phyloP scores from a whole-genome alignment of 169 alveolate genomes.

The Amoebophrya sp. region DNA sequence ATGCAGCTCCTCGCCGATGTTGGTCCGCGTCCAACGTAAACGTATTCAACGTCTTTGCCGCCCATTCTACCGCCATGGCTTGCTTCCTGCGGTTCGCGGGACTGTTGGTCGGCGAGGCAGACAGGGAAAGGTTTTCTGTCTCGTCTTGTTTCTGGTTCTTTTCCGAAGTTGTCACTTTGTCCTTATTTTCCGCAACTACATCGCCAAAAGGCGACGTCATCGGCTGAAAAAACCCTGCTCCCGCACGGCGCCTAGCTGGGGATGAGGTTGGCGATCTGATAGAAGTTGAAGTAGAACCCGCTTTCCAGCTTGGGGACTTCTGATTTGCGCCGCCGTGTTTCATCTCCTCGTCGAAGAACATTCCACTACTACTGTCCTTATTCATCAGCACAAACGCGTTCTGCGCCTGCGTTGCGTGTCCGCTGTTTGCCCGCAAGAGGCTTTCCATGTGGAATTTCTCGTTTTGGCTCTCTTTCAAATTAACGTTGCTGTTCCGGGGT shows the following conservation, averaged over 20 bases:
- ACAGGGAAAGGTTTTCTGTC: background rate
- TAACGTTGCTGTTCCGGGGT: background rate
- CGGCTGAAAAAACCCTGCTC: background rate
- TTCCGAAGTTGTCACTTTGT: too few species aligned
- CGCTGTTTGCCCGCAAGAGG: background rate
- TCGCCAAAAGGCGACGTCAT: background rate
- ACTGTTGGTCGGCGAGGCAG: too few species aligned
- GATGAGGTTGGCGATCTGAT: background rate
- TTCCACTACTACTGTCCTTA: too few species aligned
- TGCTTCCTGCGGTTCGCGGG: too few species aligned
- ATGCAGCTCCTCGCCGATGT: too few species aligned
- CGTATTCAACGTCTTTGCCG: background rate
- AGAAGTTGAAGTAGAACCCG: too few species aligned
- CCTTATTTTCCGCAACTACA: too few species aligned
- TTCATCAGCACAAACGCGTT: too few species aligned
- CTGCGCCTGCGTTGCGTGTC: background rate
- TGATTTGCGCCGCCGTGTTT: background rate
- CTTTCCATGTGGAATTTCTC: background rate
- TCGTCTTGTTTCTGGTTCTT: background rate
- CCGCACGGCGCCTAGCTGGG: background rate
- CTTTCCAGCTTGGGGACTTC: background rate
- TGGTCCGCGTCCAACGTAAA: too few species aligned
- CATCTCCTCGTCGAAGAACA: background rate
- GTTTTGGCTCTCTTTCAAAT: background rate
- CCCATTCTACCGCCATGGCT: background rate